Base-by-base conservation (phyloP, 192 early-diverging fungal species). In the Backusella parvicylindrica region DNA sequence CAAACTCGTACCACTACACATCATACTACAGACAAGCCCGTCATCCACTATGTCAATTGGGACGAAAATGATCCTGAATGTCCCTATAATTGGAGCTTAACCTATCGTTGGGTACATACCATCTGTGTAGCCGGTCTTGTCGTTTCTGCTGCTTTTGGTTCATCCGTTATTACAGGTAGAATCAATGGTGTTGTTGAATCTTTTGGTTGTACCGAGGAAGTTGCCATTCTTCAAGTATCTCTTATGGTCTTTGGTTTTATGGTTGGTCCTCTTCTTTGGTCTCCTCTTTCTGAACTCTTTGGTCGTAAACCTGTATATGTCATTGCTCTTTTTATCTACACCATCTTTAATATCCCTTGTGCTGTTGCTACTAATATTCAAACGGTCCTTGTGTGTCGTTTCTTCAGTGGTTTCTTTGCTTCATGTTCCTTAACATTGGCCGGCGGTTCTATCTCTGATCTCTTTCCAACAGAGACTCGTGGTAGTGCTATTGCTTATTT, bases 401-500 rank as follows among this genome's bases (percentile, higher is more conserved):
- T 79, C 65, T 56, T 79, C 16, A 4, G n/a, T 40, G 78, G 74
- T 40, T 56, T 79, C 33, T 75, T 75, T 72, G 73, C 70, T 9
- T 79, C 78, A 0, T 74, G 56, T 68, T 56, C 69, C 6, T 35
- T 79, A 3, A 79, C 78, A 3, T 33, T 79, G 12, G 78, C 74
- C 0, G 78, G 78, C 63, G 78, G 78, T 3, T 68, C 63, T 12
- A 75, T 79, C 13, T 53, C 60, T 53, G 78, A 79, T 30, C 63
- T 79, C 21, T 79, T 71, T 15, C 69, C 69, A 30, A 47, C 73
- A 16, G 69, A 60, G 31, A 47, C 36, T 37, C 74, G 74, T 49
- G 78, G 78, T 60, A 75, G 66, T 56, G 73, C 78, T 18, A 79
- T 79, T 60, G 78, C 78, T 26, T 75, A 65, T 32, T 79, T 79